phyloP scores from a whole-genome alignment of 225 moss, liverwort and hornwort genomes.

The Pseudoscleropodium purum region DNA sequence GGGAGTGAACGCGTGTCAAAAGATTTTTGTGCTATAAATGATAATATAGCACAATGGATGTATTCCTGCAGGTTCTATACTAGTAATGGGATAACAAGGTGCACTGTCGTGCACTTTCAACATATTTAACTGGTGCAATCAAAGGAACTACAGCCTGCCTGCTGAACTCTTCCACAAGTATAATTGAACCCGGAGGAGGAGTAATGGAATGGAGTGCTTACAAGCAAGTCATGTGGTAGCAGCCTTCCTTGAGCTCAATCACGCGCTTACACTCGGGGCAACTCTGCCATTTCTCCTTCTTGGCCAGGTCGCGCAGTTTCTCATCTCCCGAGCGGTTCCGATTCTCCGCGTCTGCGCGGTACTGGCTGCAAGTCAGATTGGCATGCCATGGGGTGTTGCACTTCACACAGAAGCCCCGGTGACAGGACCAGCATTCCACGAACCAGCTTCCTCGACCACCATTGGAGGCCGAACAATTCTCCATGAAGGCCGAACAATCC shows the following conservation, averaged over 20 bases:
- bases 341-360: slow-evolving; percentile 1
- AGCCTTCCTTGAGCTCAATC: slow-evolving; percentile 67
- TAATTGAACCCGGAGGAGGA: neutral
- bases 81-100: neutral
- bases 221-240: slow-evolving; percentile 88
- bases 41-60: neutral
- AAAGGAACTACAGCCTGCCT: neutral
- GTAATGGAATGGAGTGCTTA: neutral
- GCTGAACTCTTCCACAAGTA: neutral
- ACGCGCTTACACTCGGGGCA: slow-evolving; percentile 41
- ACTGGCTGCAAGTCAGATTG: slow-evolving; percentile 14
- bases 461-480: neutral
- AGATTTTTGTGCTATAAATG: too few relatives aligned
- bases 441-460: neutral
- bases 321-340: slow-evolving; percentile 3
- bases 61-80: neutral
- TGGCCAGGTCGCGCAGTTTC: slow-evolving; percentile 15
- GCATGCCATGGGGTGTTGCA: slow-evolving; percentile 35
- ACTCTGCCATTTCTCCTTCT: slow-evolving; percentile 31
- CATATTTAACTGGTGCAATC: neutral
- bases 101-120: neutral
- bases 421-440: slow-evolving; percentile 19
- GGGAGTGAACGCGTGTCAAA: neutral
- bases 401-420: slow-evolving; percentile 30
- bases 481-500: slow-evolving; percentile 34